Evolutionary conservation across 306 rosid genomes (phyloP).

Genomic region (Abrus pulchellus): DNA sequence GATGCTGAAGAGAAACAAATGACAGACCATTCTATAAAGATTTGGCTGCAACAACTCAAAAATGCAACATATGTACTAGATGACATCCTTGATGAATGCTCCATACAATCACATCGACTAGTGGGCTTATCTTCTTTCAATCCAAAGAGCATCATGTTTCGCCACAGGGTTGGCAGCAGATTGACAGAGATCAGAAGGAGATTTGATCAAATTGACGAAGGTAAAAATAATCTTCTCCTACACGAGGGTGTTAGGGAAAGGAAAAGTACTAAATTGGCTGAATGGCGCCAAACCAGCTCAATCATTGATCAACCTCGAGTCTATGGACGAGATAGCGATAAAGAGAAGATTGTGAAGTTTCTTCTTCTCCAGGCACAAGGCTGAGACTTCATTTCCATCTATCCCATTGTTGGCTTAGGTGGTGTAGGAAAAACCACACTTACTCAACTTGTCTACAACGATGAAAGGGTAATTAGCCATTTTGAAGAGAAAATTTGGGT

Average conservation of each 20-base stretch:
- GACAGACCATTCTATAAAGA: background rate
- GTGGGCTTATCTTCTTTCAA: background rate
- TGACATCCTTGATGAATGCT: slow-evolving; percentile 26
- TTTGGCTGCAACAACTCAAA: background rate
- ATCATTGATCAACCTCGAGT: background rate
- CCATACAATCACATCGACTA: background rate
- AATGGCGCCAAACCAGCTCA: background rate
- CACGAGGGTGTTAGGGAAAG: too few species aligned
- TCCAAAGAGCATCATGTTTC: background rate
- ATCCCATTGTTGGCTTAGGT: slow-evolving; percentile 7
- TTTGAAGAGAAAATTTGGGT: background rate
- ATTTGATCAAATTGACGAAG: too few species aligned
- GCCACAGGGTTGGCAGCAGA: background rate
- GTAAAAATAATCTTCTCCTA: too few species aligned
- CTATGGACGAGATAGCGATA: background rate
- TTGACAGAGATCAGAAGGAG: background rate
- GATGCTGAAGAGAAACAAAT: slow-evolving; percentile 26
- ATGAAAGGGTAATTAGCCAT: background rate
- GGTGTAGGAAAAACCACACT: background rate
- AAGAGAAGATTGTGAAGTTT: background rate
- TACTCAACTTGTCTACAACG: background rate
- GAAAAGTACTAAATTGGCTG: background rate
- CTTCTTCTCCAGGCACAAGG: background rate
- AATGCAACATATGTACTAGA: background rate
- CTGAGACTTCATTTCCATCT: background rate